Conservation (phyloP, 2,329 filamentous ascomycete species). For the Anthostomella pinea region DNA sequence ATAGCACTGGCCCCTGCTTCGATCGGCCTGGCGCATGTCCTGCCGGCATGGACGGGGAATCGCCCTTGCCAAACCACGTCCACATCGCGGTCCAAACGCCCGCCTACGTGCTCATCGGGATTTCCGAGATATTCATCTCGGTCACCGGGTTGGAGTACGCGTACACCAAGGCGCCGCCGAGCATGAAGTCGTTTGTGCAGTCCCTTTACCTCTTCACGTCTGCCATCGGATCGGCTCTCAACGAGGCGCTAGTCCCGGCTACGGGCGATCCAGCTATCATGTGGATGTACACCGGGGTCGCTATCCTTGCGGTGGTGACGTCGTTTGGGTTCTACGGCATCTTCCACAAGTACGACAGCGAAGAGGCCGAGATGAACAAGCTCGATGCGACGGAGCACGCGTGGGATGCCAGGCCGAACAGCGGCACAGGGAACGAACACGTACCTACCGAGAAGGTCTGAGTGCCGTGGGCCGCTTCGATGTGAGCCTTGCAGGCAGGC, state of each 20-base stretch:
- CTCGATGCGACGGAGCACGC: too few species aligned
- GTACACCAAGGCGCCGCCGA: constrained; percentile 68
- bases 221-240: constrained; percentile 57
- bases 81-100: constrained; percentile 54
- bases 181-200: constrained; percentile 63
- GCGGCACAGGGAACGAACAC: too few species aligned
- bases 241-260: constrained; percentile 55
- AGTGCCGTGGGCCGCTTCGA: too few species aligned
- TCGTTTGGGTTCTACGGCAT: constrained; percentile 68
- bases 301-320: constrained; percentile 59
- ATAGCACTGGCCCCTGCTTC: constrained; percentile 41
- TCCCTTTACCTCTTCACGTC: constrained; percentile 59
- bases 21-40: neutral
- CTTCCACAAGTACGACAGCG: constrained; percentile 58
- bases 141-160: constrained; percentile 71
- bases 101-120: constrained; percentile 55
- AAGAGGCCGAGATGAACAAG: too few species aligned
- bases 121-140: constrained; percentile 61
- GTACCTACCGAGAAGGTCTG: too few species aligned
- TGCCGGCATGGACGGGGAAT: constrained; percentile 7
- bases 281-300: constrained; percentile 71
- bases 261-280: constrained; percentile 63
- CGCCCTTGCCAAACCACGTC: constrained; percentile 40
- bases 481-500: too few species aligned
- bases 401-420: too few species aligned